phyloP scores from a whole-genome alignment of 2,329 filamentous ascomycete genomes.

The Trichoderma sp. region DNA sequence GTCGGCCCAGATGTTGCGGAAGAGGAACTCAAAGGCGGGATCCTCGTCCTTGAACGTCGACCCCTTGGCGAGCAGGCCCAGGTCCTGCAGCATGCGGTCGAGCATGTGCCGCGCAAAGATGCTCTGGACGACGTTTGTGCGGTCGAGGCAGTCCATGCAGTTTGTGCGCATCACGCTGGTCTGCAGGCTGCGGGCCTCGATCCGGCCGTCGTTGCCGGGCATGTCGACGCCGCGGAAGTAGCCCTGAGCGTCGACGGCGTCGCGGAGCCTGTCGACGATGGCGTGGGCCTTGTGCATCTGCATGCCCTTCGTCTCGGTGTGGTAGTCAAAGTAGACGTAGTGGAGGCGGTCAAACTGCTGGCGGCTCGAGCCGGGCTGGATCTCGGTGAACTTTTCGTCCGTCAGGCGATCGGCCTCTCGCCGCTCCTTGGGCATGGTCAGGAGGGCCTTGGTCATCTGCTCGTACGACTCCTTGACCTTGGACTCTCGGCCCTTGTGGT shows the following conservation, averaged over 20 bases:
- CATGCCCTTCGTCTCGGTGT: constrained; percentile 94
- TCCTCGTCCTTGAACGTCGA: constrained; percentile 78
- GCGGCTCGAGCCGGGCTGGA: constrained; percentile 64
- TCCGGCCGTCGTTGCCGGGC: constrained; percentile 68
- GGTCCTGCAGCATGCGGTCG: constrained; percentile 83
- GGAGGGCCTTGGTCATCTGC: constrained; percentile 76
- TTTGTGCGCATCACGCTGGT: constrained; percentile 93
- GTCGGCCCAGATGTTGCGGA: constrained; percentile 98
- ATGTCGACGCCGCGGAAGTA: constrained; percentile 94
- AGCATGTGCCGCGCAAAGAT: constrained; percentile 91
- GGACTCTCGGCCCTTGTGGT: constrained; percentile 90
- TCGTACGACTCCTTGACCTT: constrained; percentile 93
- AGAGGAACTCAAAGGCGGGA: constrained; percentile 79
- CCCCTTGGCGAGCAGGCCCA: constrained; percentile 75
- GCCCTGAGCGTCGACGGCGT: constrained; percentile 74
- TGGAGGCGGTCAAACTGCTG: constrained; percentile 80
- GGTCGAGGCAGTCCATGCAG: constrained; percentile 98
- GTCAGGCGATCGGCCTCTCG: constrained; percentile 66
- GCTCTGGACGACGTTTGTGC: constrained; percentile 96
- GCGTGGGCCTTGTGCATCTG: constrained; percentile 90
- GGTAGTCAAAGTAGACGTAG: constrained; percentile 98
- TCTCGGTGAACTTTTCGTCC: constrained; percentile 77
- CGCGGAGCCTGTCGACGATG: constrained; percentile 78
- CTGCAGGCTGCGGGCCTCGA: constrained; percentile 81
- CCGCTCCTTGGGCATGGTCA: constrained; percentile 68